Evolutionary conservation across 805 yeast genomes (phyloP).

Genomic region (Wickerhamomyces kurtzmanii): DNA sequence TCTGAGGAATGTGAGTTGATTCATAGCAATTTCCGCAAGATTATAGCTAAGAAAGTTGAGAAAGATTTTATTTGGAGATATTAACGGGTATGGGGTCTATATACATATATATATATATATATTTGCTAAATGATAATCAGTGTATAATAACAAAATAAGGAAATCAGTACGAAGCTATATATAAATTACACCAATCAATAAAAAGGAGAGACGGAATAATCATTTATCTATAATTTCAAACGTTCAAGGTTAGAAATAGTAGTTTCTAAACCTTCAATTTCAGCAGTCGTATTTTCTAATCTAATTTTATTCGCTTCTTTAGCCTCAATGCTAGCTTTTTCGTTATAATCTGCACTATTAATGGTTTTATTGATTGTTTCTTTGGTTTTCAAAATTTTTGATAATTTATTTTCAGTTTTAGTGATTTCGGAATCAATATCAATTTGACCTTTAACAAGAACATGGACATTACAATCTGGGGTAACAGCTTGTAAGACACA

Average conservation of each 20-base stretch:
- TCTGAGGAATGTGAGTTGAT: conserved; percentile 34
- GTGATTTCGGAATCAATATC: conserved; percentile 86
- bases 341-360: conserved; percentile 64
- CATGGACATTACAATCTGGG: conserved; percentile 76
- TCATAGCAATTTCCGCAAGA: conserved; percentile 35
- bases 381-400: conserved; percentile 49
- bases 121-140: background rate
- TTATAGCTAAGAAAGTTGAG: conserved; percentile 36
- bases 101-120: conserved; percentile 1
- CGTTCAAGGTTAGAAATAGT: conserved; percentile 80
- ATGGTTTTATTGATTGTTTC: conserved; percentile 63
- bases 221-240: conserved; percentile 40
- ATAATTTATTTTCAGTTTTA: conserved; percentile 73
- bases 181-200: background rate
- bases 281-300: conserved; percentile 68
- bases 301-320: conserved; percentile 65
- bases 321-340: conserved; percentile 77
- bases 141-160: background rate
- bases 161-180: background rate
- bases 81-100: too few relatives aligned
- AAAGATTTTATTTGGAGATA: conserved; percentile 56
- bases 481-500: conserved; percentile 79
- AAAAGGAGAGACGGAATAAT: background rate
- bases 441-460: conserved; percentile 88
- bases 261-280: conserved; percentile 80